Percentiles rank a stretch among this genome's conserved stretches.
Conservation (phyloP, 768 basidiomycete species). For the Boletus vermiculosoides region DNA sequence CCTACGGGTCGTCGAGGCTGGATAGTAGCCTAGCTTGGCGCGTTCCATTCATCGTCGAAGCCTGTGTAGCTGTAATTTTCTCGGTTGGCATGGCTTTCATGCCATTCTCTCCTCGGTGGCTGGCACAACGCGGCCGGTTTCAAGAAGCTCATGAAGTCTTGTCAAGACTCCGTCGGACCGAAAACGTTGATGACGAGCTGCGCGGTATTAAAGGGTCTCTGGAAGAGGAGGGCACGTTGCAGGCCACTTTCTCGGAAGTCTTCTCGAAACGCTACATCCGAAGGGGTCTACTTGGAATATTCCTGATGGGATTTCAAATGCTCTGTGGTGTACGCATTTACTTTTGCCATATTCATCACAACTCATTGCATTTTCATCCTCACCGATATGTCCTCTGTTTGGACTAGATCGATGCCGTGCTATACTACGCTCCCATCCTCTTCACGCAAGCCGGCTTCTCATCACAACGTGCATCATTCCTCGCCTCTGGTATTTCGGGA, state of each 20-base stretch:
- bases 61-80: slow-evolving; percentile 17
- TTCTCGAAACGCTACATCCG: slow-evolving; percentile 30
- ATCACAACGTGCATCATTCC: slow-evolving; percentile 45
- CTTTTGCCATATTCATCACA: not conserved
- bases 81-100: slow-evolving; percentile 25
- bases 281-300: slow-evolving; percentile 41
- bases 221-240: slow-evolving; percentile 21
- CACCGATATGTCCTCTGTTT: not conserved
- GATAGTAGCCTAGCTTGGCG: slow-evolving; percentile 28
- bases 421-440: slow-evolving; percentile 45
- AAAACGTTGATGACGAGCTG: slow-evolving; percentile 24
- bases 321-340: slow-evolving; percentile 28
- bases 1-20: slow-evolving; percentile 26
- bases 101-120: slow-evolving; percentile 25
- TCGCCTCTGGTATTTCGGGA: slow-evolving; percentile 51
- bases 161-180: slow-evolving; percentile 12
- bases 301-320: slow-evolving; percentile 46
- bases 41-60: slow-evolving; percentile 27
- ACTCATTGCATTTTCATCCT: not conserved
- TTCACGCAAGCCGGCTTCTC: slow-evolving; percentile 53
- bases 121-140: slow-evolving; percentile 33
- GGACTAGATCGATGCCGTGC: slow-evolving; percentile 28
- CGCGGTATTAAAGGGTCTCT: slow-evolving; percentile 18
- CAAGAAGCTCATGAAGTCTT: slow-evolving; percentile 35
- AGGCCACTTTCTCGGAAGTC: slow-evolving; percentile 26